These are phyloP conservation scores for Pachyrhizus erosus DNA, from an alignment of 306 rosid genomes.

Conservation along the genomic window DNA sequence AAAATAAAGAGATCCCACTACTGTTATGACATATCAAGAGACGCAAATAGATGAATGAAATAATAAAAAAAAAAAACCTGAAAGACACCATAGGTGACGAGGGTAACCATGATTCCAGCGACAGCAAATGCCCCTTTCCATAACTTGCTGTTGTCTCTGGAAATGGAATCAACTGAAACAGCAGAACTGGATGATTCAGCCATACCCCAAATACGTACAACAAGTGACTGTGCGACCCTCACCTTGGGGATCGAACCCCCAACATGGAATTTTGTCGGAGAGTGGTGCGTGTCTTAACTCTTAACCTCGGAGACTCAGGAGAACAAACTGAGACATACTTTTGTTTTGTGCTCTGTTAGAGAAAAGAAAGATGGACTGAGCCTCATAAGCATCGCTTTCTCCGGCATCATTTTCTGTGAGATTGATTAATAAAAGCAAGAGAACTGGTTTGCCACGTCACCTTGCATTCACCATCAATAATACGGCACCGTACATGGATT, in stretches of 20 bases:
- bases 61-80: constrained; percentile 57
- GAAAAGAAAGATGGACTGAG: neutral
- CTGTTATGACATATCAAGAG: neutral
- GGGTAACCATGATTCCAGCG: constrained; percentile 88
- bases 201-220: constrained; percentile 50
- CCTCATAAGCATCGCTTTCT: constrained; percentile 23
- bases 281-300: neutral
- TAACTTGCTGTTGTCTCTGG: constrained; percentile 54
- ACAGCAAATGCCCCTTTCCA: constrained; percentile 79
- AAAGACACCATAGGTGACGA: constrained; percentile 90
- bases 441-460: constrained; percentile 26
- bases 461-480: neutral
- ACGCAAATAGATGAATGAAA: neutral
- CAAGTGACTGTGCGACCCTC: neutral
- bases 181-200: constrained; percentile 65
- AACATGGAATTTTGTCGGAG: neutral
- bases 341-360: neutral
- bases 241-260: neutral
- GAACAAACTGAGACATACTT: neutral
- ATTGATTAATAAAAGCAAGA: too few relatives aligned
- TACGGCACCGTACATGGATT: neutral
- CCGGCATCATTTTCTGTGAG: constrained; percentile 18
- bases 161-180: constrained; percentile 23
- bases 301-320: neutral
- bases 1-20: constrained; percentile 16